These are phyloP conservation scores for Tetracladium setigerum DNA, from an alignment of 495 filamentous ascomycete genomes.

Conservation along the genomic window DNA sequence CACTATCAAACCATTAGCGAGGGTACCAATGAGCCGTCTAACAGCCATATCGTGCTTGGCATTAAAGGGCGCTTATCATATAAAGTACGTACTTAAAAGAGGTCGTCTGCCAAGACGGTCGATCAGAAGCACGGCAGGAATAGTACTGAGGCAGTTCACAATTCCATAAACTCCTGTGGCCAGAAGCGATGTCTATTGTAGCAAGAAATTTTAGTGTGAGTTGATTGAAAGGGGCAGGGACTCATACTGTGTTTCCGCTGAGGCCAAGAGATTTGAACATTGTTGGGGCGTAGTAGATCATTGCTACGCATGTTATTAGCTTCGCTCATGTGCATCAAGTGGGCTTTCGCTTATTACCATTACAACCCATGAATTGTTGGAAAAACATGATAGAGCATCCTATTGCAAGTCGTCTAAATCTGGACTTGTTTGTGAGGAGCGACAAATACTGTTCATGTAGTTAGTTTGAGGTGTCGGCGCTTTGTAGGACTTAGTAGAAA, in stretches of 20 bases:
- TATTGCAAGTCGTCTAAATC: conserved; percentile 51
- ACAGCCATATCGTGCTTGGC: conserved; percentile 28
- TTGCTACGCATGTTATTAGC: conserved; percentile 1
- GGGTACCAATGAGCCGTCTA: neutral
- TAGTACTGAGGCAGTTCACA: conserved; percentile 44
- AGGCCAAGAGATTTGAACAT: conserved; percentile 69
- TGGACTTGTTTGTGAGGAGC: conserved; percentile 10
- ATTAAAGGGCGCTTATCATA: conserved; percentile 15
- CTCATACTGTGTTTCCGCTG: conserved; percentile 39
- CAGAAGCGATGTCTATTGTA: conserved; percentile 35
- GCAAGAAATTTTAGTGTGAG: too few relatives aligned
- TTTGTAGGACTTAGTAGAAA: conserved; percentile 21
- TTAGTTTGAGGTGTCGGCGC: conserved; percentile 10
- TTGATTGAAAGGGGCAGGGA: too few relatives aligned
- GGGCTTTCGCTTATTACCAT: conserved; percentile 1
- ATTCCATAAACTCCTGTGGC: conserved; percentile 28
- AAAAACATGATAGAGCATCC: conserved; percentile 63
- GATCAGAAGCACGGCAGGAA: conserved; percentile 58
- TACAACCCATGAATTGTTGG: conserved; percentile 45
- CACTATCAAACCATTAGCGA: conserved; percentile 27
- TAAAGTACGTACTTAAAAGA: conserved; percentile 29
- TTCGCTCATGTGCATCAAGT: neutral
- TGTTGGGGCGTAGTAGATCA: conserved; percentile 52
- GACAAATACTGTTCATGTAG: conserved; percentile 20
- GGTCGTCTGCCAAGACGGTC: conserved; percentile 49